Evolutionary conservation across 2,329 filamentous ascomycete species (phyloP), one percentile per base, ranked within the genome.

Genomic region (Hypoxylon sp.): DNA sequence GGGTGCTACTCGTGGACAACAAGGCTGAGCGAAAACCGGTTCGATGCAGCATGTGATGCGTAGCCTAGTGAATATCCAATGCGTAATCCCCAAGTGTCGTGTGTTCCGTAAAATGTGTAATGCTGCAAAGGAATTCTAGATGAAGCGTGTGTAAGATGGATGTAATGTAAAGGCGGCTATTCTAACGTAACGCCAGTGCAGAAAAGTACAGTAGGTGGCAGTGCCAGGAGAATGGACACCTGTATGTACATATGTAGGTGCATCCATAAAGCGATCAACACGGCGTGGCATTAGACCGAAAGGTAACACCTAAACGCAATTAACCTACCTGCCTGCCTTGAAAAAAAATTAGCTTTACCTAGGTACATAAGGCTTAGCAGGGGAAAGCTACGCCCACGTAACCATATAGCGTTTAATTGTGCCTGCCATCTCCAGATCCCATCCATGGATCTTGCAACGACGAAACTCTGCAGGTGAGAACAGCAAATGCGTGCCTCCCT

Each of bases 111-210:
- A 49, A 61, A 55, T 61, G 50, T 45, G 30, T 24, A 51, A 18
- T 38, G 44, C 24, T 48, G 28, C 26, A 38, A 36, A 55, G 32
- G 36, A 48, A 22, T 62, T 49, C 36, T 61, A 60, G 45, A 52
- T 53, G 51, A 63, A 63, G 49, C 45, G 53, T 45, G 59, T 52
- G 58, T 65, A 68, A 68, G 42, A 69, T 66, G 53, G 42, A 69
- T 66, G 53, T 38, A 50, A 8, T 48, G 44, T 49, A 55, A 59
- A 51, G 33, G 20, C 45, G 42, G 49, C 45, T 24, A 24, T 30
- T 28, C 26, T 55, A 24, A 12, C 36, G 46, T 51, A 62, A 52
- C 40, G 22, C 40, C 44, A 28, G 33, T 45, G 53, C 40, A 54
- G 26, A 49, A 12, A 32, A 33, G 45, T 57, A 48, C 16, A 16